Base-by-base conservation (phyloP, 2,329 filamentous ascomycete genomes). In the Aspergillus sp. region DNA sequence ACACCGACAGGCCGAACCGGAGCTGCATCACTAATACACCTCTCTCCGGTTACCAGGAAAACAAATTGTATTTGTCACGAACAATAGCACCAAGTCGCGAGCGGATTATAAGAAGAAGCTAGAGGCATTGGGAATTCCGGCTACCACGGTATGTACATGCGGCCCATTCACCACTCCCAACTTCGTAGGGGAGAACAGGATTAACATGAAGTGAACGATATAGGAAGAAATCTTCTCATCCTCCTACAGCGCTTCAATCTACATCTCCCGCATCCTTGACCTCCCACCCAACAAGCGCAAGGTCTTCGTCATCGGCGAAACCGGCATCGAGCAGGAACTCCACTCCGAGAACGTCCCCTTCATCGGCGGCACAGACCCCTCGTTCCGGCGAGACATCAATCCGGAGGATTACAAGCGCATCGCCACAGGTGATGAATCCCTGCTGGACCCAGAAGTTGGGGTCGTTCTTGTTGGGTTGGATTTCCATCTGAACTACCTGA, bases 81-180 rank as follows among this genome's bases (percentile, higher is more conserved):
- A 99, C 80, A 99, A 99, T 80, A 97, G 92, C 70, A 98, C 95
- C 56, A 99, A 99, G 74, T 96, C 93, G 11, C 89, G 95, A 56
- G 81, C 84, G 49, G 92, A 97, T 73, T 99, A 99, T 77, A 88
- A 89, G 74, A 91, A 93, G 80, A 99, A 98, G 72, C 88, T 99
- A 59, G 85, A 89, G 47, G 79, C 79, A 53, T 83, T 97, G 72
- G 89, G 89, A 47, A 96, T 99, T 67, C 88, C 89, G 1, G 87
- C 86, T 66, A 81, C 85, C 57, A 85, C 89, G 61, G 83, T 85
- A 70, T 30, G 75, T 24, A 39, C 34, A 26, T 38, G 17, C 20
- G 26, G n/a, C 9, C 30, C 17, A 17, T 6, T 11, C 5, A 13
- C 11, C 18, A 11, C 22, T 15, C 18, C 4, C 32, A 24, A 24